Evolutionary conservation across 805 yeast species (phyloP), one percentile per base, ranked within the genome.

Genomic region (Lipomyces kockii): DNA sequence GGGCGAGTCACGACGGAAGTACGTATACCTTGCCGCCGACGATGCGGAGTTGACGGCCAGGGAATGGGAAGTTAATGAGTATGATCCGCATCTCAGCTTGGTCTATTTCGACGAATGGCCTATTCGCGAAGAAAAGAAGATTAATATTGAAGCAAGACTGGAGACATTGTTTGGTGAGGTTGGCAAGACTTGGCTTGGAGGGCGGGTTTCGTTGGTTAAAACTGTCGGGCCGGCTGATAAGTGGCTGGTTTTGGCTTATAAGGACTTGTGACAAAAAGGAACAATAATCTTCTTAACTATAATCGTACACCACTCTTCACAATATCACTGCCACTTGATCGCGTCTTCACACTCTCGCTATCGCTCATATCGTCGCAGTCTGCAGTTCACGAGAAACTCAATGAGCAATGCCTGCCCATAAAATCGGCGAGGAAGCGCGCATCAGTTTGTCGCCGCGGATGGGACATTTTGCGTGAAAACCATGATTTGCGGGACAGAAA

Each of bases 211-310:
- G 71, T 82, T 90, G 62, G 91, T 90, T 6, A 81, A 81, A 22
- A 88, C 92, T 74, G 89, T 86, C 72, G 94, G 94, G 0, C 90
- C 89, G 3, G 87, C 87, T 5, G 84, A 81, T 58, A 84, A 87
- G 64, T 90, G 96, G 96, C 80, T 83, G 53, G 83, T 83, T 1
- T 78, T 89, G 67, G 94, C 92, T 1, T 72, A 74, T 53, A 62
- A 78, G 35, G 80, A 78, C 60, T 8, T 66, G 29, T 65, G 35
- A 25, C 1, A 29, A 32, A 12, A 17, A n/a, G 14, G 14, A 17
- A 6, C 22, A 43, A 43, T 17, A n/a, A n/a, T 1, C 2, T 37
- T 12, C 17, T 12, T 12, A 6, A 11, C 43, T 37, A 37, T 37
- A 14, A 37, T 37, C 43, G 43, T 37, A 37, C 43, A 37, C 12